Evolutionary conservation across 768 basidiomycete genomes (phyloP), one percentile per base, ranked within the genome.

Genomic region (Fomitopsis pulvina): DNA sequence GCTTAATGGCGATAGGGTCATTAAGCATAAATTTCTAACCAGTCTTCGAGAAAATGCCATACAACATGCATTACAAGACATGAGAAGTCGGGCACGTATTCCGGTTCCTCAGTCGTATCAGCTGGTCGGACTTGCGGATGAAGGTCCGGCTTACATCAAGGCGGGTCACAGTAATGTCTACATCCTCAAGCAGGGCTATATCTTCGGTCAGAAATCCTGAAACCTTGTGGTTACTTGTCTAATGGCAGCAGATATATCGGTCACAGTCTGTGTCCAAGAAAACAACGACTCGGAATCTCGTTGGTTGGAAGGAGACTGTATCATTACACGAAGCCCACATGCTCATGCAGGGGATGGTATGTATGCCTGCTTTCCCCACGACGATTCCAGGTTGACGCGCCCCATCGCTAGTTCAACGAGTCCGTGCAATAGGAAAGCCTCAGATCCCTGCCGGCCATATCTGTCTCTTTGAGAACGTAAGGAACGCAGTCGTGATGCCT

Each of bases 41-140:
- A 72, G 75, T 37, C 57, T 85, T 20, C 73, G 86, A n/a, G 67
- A 78, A 30, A 79, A 81, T 28, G 75, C 82, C 0, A 78, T 79
- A 65, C 78, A 76, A 41, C 77, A 80, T 52, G 77, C 85, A 10
- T 66, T 92, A 34, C 75, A 87, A 4, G 79, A 80, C 37, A 78
- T 92, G 58, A 92, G 92, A 57, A 80, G 87, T 56, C 69, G 73
- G 32, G 90, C 90, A 0, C 73, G 87, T 8, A 86, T 93, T 24
- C 79, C 74, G 3, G 75, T 93, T 9, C 82, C 82, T 0, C 67
- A 80, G 0, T 82, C 81, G 52, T 80, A 80, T 51, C 71, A 81
- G 24, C 72, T 93, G 1, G 85, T 91, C 10, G 91, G 92, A 1
- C 77, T 92, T 8, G 85, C 87, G 2, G 91, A 93, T 57, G 87